These are phyloP conservation scores for Pseudopithomyces chartarum DNA, from an alignment of 2,329 filamentous ascomycete species.

Conservation along the genomic window DNA sequence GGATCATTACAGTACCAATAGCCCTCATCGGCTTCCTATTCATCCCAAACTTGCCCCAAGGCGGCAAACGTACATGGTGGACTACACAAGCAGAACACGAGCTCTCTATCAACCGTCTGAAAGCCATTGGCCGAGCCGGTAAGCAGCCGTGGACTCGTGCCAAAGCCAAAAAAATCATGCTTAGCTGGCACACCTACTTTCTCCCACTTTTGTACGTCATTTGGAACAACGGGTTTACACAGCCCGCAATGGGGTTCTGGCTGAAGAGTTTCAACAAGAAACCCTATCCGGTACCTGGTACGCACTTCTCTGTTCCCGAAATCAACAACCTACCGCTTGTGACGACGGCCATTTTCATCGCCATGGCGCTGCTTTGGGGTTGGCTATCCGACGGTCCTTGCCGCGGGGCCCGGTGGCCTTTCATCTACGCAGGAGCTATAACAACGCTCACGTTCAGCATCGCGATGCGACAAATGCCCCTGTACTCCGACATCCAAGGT, in stretches of 20 bases:
- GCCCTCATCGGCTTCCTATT: constrained; percentile 42
- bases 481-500: not conserved
- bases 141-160: constrained; percentile 1
- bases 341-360: not conserved
- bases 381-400: constrained; percentile 4
- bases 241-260: constrained; percentile 5
- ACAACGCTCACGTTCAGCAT: constrained; percentile 1
- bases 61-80: constrained; percentile 2
- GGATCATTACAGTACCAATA: constrained; percentile 54
- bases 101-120: not conserved
- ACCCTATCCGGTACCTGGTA: not conserved
- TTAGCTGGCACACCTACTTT: constrained; percentile 3
- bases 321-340: constrained; percentile 5
- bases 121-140: constrained; percentile 2
- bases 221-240: constrained; percentile 1
- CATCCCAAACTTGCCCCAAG: constrained; percentile 1
- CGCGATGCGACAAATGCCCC: not conserved
- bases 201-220: constrained; percentile 2
- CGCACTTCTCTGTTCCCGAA: constrained; percentile 2
- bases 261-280: constrained; percentile 4
- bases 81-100: not conserved
- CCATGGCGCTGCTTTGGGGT: constrained; percentile 1
- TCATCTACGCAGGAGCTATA: constrained; percentile 4
- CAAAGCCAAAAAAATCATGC: not conserved
- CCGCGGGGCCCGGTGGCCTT: constrained; percentile 5